Evolutionary conservation across 768 basidiomycete genomes (phyloP).

Genomic region (Dendrothele bispora): DNA sequence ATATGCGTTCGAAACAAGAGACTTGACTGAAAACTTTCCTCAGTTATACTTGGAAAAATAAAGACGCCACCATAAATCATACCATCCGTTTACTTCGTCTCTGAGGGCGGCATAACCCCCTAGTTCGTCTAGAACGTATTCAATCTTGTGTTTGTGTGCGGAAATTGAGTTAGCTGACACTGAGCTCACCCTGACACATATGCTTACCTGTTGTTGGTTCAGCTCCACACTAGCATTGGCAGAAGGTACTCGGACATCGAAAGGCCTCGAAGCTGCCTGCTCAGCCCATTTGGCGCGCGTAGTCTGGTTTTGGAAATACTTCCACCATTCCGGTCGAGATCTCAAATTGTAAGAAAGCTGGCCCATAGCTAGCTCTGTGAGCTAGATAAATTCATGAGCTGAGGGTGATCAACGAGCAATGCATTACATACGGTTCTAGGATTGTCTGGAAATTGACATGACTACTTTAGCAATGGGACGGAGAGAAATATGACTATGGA

Average conservation of each 20-base stretch:
- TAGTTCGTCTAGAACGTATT: constrained; percentile 52
- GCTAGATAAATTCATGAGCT: constrained; percentile 23
- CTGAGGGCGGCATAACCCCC: constrained; percentile 41
- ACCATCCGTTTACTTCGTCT: constrained; percentile 39
- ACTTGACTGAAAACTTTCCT: constrained; percentile 37
- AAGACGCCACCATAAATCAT: constrained; percentile 9
- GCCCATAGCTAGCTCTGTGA: constrained; percentile 51
- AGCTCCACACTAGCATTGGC: constrained; percentile 29
- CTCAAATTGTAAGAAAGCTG: constrained; percentile 45
- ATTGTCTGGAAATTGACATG: constrained; percentile 31
- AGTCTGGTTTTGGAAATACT: constrained; percentile 21
- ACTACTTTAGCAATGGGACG: neutral
- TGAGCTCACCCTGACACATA: neutral
- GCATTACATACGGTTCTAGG: constrained; percentile 42
- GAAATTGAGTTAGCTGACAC: no score
- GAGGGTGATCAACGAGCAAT: neutral
- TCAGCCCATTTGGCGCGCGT: constrained; percentile 31
- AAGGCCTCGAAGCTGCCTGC: constrained; percentile 24
- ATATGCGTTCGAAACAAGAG: constrained; percentile 58
- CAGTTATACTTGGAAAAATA: neutral
- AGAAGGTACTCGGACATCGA: constrained; percentile 38
- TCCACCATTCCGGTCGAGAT: constrained; percentile 41
- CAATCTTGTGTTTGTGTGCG: no score
- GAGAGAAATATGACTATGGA: neutral
- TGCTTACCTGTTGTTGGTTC: constrained; percentile 38